A percentile compares a stretch with the other conserved stretches of the same genome.
Evolutionary conservation across 345 rosid genomes (phyloP).

Genomic region (Limnanthes douglasii): DNA sequence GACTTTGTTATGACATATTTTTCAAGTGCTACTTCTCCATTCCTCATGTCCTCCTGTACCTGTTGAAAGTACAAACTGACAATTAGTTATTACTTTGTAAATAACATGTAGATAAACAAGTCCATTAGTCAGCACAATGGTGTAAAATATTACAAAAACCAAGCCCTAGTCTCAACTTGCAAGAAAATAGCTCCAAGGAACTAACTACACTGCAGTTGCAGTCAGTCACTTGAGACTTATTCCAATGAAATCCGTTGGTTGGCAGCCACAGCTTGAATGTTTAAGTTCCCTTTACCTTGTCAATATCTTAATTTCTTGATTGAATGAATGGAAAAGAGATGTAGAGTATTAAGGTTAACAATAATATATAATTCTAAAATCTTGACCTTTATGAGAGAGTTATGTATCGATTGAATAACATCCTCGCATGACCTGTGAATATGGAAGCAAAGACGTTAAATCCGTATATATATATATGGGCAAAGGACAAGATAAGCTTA

Average conservation of each 20-base stretch:
- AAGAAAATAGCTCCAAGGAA: too few species aligned
- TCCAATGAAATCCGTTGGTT: too few species aligned
- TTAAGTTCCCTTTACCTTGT: too few species aligned
- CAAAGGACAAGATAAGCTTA: constrained; percentile 4
- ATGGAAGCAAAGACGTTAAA: constrained; percentile 6
- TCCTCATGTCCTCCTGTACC: constrained; percentile 88
- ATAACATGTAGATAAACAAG: background rate
- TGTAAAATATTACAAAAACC: background rate
- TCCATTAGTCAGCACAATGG: background rate
- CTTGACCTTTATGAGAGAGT: constrained; percentile 67
- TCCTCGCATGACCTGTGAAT: constrained; percentile 80
- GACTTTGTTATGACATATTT: constrained; percentile 90
- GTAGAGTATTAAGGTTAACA: background rate
- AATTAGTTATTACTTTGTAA: constrained; percentile 2
- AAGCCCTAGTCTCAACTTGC: too few species aligned
- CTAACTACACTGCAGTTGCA: too few species aligned
- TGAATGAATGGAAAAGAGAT: background rate
- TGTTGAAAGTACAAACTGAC: constrained; percentile 22
- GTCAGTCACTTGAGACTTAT: too few species aligned
- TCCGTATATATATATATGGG: too few species aligned
- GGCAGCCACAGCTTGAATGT: too few species aligned
- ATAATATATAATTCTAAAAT: background rate
- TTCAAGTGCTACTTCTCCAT: constrained; percentile 79
- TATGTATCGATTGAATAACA: constrained; percentile 81
- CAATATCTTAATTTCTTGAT: too few species aligned